Evolutionary conservation across 2,329 filamentous ascomycete genomes (phyloP).

Genomic region (Esteya vermicola): DNA sequence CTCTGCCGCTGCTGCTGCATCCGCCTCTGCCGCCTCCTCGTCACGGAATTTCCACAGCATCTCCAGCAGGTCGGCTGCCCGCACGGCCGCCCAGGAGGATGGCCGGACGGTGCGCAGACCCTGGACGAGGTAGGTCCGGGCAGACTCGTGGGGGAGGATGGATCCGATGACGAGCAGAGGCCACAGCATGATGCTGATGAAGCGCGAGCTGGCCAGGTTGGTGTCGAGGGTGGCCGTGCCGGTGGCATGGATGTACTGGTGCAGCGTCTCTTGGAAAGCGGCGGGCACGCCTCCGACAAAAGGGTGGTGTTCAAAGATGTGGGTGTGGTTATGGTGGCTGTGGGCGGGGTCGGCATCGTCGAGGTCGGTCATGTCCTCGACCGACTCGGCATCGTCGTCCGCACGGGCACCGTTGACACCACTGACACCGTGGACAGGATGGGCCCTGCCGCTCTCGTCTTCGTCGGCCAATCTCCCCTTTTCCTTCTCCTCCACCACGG

Average conservation of each 20-base stretch:
- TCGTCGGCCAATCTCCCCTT: not conserved
- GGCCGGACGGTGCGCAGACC: conserved; percentile 6
- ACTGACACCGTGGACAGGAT: not conserved
- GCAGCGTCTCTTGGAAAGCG: not conserved
- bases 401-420: not conserved
- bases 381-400: not conserved
- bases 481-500: conserved; percentile 1
- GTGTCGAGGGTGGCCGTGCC: conserved; percentile 7
- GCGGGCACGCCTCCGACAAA: not conserved
- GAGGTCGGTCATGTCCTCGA: not conserved
- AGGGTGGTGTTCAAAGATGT: not conserved
- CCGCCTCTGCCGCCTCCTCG: not conserved
- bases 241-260: conserved; percentile 7
- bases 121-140: conserved; percentile 7
- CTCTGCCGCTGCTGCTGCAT: not conserved
- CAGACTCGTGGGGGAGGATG: conserved; percentile 2
- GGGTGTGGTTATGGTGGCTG: not conserved
- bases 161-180: conserved; percentile 10
- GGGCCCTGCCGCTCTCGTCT: not conserved
- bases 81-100: conserved; percentile 8
- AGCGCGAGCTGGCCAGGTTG: conserved; percentile 8
- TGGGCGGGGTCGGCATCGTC: not conserved
- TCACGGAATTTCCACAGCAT: conserved; percentile 1
- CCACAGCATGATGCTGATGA: conserved; percentile 10
- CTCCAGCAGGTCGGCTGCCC: conserved; percentile 4